Evolutionary conservation across 2,329 filamentous ascomycete species (phyloP), one percentile per base, ranked within the genome.

Genomic region (Fusarium annulatum): DNA sequence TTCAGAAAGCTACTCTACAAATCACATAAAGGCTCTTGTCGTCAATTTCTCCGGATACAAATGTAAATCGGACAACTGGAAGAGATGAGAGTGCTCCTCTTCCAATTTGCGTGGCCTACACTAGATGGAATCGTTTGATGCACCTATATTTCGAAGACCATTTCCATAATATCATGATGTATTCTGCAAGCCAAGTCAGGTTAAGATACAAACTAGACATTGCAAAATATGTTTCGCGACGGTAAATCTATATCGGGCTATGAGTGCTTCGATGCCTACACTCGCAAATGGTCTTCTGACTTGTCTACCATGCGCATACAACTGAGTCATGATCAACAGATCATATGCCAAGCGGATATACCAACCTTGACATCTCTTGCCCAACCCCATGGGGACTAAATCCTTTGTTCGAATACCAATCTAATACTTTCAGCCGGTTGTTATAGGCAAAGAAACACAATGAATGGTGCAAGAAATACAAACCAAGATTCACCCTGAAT

Each of bases 21-120:
- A 15, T 30, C 21, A 18, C 8, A 42, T 12, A 2, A 14, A n/a
- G 10, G 19, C 10, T n/a, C 36, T 9, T 12, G 19, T 12, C 14
- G 18, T 4, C 3, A 9, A 3, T 3, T 14, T n/a, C 23, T 30
- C 15, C 14, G 5, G 8, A 4, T 5, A 2, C 0, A 18, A 14
- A n/a, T 21, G 7, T 55, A 14, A 38, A 39, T 19, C 7, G 36
- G 19, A 9, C 6, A 30, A 9, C 15, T 55, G 5, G 19, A 41
- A 55, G 51, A 55, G 19, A 42, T n/a, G 51, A 15, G 11, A 18
- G 15, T 55, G 15, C 23, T 28, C 15, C 26, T 30, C 51, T 28
- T 41, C 15, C 36, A 4, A 55, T n/a, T n/a, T 18, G 21, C 23
- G 11, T 41, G 19, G 51, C 6, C 23, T 9, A 55, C 15, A n/a